Evolutionary conservation across 257 asterid species (phyloP).

Genomic region (Fraxinus anomala): DNA sequence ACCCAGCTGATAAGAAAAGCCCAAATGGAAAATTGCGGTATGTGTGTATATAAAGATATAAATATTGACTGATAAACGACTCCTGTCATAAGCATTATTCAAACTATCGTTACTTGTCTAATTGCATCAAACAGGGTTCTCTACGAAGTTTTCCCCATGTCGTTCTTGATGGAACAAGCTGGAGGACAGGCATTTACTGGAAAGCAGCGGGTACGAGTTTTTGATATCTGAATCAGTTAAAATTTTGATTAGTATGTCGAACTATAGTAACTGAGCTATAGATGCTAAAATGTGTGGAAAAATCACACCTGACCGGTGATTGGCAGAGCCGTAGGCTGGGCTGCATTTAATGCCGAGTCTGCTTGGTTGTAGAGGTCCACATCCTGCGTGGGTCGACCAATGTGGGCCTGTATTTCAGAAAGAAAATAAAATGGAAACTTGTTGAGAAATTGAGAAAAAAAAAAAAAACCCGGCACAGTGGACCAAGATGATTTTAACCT

Average conservation of each 20-base stretch:
- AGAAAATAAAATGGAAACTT: too few species aligned
- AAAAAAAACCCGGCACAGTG: too few species aligned
- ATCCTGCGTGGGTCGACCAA: too few species aligned
- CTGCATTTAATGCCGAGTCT: too few species aligned
- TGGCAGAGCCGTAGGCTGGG: background rate
- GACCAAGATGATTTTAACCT: too few species aligned
- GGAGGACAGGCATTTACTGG: slow-evolving; percentile 98
- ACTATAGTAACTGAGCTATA: background rate
- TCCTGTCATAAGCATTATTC: background rate
- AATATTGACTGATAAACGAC: background rate
- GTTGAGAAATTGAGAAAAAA: too few species aligned
- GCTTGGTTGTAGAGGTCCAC: too few species aligned
- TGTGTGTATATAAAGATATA: slow-evolving; percentile 7
- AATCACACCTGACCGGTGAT: background rate
- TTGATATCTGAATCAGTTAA: background rate
- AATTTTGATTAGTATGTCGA: background rate
- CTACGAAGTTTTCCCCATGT: slow-evolving; percentile 98
- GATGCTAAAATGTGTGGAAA: background rate
- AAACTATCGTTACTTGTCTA: background rate
- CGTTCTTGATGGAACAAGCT: slow-evolving; percentile 96
- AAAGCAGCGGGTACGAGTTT: slow-evolving; percentile 63
- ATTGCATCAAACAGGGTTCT: slow-evolving; percentile 63
- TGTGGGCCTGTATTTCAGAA: too few species aligned
- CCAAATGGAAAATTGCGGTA: slow-evolving; percentile 89
- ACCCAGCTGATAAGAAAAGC: slow-evolving; percentile 98